These are phyloP conservation scores for Annulohypoxylon nitens DNA, from an alignment of 495 filamentous ascomycete genomes.

Conservation along the genomic window DNA sequence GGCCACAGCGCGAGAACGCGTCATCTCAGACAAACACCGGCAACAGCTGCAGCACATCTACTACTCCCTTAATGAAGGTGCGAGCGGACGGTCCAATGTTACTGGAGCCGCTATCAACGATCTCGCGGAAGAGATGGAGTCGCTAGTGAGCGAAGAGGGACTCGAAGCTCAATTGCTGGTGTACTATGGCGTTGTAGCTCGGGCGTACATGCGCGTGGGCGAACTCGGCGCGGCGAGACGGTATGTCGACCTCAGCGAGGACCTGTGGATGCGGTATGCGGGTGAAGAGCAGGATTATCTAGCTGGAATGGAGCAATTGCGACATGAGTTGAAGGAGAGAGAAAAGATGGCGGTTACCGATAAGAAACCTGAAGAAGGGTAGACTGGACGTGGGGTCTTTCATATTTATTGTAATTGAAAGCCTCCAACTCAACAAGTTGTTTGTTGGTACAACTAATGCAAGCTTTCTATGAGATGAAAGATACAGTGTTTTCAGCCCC, in stretches of 20 bases:
- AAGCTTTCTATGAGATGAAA: not conserved
- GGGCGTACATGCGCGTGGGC: constrained; percentile 49
- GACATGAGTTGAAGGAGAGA: constrained; percentile 42
- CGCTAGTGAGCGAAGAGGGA: constrained; percentile 48
- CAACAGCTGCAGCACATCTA: constrained; percentile 50
- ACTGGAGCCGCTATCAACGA: constrained; percentile 23
- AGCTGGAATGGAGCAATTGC: constrained; percentile 51
- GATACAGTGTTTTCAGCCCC: not conserved
- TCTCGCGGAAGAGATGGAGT: constrained; percentile 45
- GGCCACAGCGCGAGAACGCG: constrained; percentile 28
- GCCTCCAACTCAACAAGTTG: too few relatives aligned
- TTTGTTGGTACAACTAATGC: not conserved
- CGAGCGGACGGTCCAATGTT: constrained; percentile 20
- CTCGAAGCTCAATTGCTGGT: constrained; percentile 53
- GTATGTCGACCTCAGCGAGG: constrained; percentile 47
- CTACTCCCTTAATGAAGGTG: constrained; percentile 37
- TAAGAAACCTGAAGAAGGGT: not conserved
- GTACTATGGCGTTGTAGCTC: constrained; percentile 50
- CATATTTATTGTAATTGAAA: not conserved
- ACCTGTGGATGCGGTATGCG: constrained; percentile 53
- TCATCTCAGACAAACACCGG: constrained; percentile 46
- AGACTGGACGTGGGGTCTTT: not conserved
- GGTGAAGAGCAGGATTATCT: constrained; percentile 53
- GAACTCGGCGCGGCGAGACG: constrained; percentile 43
- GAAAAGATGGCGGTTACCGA: constrained; percentile 13